Evolutionary conservation across 2,329 filamentous ascomycete genomes (phyloP).

Genomic region (Aureobasidium sp.): DNA sequence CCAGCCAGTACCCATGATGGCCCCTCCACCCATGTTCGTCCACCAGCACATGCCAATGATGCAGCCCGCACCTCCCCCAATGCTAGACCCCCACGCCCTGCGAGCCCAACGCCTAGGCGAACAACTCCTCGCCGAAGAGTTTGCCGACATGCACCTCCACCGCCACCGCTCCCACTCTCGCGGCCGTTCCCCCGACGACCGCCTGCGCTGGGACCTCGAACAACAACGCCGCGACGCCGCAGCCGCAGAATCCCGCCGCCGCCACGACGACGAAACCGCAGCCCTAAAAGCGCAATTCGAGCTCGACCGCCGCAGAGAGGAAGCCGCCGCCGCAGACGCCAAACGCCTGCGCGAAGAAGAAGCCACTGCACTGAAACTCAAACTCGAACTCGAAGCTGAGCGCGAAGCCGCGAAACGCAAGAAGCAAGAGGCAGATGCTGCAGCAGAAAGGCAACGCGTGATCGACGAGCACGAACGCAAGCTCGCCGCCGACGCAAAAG

Average conservation of each 20-base stretch:
- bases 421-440: constrained; percentile 23
- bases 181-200: constrained; percentile 20
- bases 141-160: constrained; percentile 26
- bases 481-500: background rate
- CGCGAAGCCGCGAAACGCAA: constrained; percentile 28
- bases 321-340: constrained; percentile 16
- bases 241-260: constrained; percentile 15
- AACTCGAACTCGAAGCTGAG: background rate
- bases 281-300: constrained; percentile 23
- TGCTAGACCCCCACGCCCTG: background rate
- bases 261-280: background rate
- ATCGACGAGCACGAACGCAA: constrained; percentile 31
- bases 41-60: background rate
- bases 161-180: constrained; percentile 29
- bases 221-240: constrained; percentile 17
- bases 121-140: constrained; percentile 20
- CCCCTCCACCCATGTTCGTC: constrained; percentile 7
- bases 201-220: constrained; percentile 23
- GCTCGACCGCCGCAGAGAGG: constrained; percentile 23
- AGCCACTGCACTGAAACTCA: constrained; percentile 27
- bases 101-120: constrained; percentile 3
- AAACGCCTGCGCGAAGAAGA: constrained; percentile 32
- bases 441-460: constrained; percentile 30
- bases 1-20: constrained; percentile 5
- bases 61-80: background rate